Base-by-base conservation (phyloP, 495 filamentous ascomycete species). In the Neurospora sp. region DNA sequence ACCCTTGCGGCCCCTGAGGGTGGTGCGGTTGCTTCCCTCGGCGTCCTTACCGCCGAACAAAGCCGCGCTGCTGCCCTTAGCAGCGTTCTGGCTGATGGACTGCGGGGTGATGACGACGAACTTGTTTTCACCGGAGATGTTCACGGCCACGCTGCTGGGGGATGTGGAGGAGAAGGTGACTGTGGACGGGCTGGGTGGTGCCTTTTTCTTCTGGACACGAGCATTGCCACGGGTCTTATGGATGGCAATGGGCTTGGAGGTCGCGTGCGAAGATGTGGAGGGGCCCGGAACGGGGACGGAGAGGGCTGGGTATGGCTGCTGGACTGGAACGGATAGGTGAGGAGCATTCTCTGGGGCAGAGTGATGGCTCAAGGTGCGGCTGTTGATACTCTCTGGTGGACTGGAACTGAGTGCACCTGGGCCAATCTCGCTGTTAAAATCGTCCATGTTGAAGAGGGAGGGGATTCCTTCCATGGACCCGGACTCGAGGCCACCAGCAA, bases 31-130 rank as follows among this genome's bases (percentile, higher is more conserved):
- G 24, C 21, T 62, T 62, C 54, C 54, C 24, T 62, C 54, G 54
- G 54, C 54, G 54, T 62, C 54, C 54, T 62, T 62, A 62, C 54
- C 54, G 28, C 54, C 54, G 54, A 31, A 54, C 21, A 54, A 31
- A 28, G 54, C 54, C 54, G 54, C 54, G 15, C 28, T 82, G 73
- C 84, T 85, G 69, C 79, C 81, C 71, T 80, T 82, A 40, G 80
- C 81, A 13, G 82, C 81, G 70, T 82, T 81, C 36, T 82, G 81
- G 69, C 78, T 79, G 71, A 86, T 84, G 48, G 79, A 80, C 71
- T 81, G 82, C 11, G 84, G 84, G 2, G 84, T 86, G 73, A 86
- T 81, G 69, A 86, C 82, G 45, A 85, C 79, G 74, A 86, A 86
- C 45, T 83, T 85, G 74, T 76, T 81, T 71, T 62, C 24, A 17